These are phyloP conservation scores for Cordyceps pruinosa DNA, from an alignment of 2,329 filamentous ascomycete genomes.

Conservation along the genomic window DNA sequence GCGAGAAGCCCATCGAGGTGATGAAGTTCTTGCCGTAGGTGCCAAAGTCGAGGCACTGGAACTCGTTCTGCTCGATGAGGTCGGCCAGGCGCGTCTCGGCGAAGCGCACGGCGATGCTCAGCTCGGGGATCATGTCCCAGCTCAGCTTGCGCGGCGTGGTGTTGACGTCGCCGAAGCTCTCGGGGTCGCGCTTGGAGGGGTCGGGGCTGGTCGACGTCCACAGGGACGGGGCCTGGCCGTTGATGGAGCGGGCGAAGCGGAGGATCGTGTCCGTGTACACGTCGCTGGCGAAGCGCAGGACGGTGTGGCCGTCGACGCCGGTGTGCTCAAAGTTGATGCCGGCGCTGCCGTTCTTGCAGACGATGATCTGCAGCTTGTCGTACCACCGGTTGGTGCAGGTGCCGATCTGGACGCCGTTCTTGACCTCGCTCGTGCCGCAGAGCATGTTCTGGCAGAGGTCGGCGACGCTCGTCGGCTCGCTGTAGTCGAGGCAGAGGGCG, in stretches of 20 bases:
- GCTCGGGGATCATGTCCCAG: slow-evolving; percentile 93
- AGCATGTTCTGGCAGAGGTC: slow-evolving; percentile 98
- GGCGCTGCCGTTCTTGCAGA: slow-evolving; percentile 96
- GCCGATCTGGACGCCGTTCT: slow-evolving; percentile 89
- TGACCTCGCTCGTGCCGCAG: slow-evolving; percentile 85
- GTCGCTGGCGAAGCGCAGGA: slow-evolving; percentile 91
- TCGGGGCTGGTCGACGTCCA: slow-evolving; percentile 91
- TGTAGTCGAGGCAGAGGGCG: slow-evolving; percentile 85
- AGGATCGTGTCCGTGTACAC: slow-evolving; percentile 97
- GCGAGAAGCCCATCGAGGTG: slow-evolving; percentile 92
- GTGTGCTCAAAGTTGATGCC: slow-evolving; percentile 99
- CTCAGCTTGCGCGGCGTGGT: slow-evolving; percentile 94
- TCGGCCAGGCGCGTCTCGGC: slow-evolving; percentile 92
- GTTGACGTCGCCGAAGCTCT: slow-evolving; percentile 86
- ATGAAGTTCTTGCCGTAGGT: slow-evolving; percentile 97
- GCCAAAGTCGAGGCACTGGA: slow-evolving; percentile 80
- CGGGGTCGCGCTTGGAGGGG: slow-evolving; percentile 83
- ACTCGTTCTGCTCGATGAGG: slow-evolving; percentile 93
- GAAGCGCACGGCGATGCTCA: slow-evolving; percentile 86
- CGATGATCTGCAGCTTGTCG: slow-evolving; percentile 97
- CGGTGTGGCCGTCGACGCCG: slow-evolving; percentile 94
- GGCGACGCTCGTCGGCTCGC: slow-evolving; percentile 71
- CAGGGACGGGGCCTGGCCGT: slow-evolving; percentile 81
- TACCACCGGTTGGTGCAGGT: slow-evolving; percentile 99
- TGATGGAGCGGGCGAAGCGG: slow-evolving; percentile 90